Conservation (phyloP, 495 filamentous ascomycete species). For the Friedmanniomyces endolithicus region DNA sequence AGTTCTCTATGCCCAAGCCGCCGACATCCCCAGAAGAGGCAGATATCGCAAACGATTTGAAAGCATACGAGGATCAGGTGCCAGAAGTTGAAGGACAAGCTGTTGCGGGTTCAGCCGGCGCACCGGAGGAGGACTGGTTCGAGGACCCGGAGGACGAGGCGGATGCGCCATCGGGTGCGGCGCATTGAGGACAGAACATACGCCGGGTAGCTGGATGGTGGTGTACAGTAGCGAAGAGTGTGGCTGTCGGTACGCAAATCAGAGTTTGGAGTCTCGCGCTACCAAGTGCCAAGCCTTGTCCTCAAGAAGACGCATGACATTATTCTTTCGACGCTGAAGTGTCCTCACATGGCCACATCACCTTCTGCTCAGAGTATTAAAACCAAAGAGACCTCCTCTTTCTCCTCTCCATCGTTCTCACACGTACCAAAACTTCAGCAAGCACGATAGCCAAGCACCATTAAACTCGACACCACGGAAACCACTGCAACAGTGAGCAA, state of each 20-base stretch:
- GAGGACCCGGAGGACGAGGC: slow-evolving; percentile 48
- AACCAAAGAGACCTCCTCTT: too few species aligned
- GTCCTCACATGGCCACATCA: too few species aligned
- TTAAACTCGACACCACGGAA: too few species aligned
- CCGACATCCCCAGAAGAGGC: slow-evolving; percentile 83
- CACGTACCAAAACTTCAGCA: too few species aligned
- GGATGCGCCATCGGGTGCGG: slow-evolving; percentile 6
- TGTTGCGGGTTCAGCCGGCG: slow-evolving; percentile 39
- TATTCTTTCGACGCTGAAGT: too few species aligned
- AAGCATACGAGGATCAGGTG: slow-evolving; percentile 80
- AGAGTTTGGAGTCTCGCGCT: too few species aligned
- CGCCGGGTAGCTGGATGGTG: not conserved
- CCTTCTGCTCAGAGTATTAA: too few species aligned
- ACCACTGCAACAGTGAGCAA: too few species aligned
- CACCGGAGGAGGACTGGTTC: slow-evolving; percentile 59
- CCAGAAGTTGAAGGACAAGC: slow-evolving; percentile 90
- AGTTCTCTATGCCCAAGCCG: slow-evolving; percentile 64
- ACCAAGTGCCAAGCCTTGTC: too few species aligned
- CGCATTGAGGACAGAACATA: not conserved
- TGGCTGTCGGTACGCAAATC: not conserved
- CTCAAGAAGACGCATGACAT: too few species aligned
- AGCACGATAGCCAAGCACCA: too few species aligned
- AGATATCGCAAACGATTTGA: slow-evolving; percentile 77
- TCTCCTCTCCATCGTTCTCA: too few species aligned
- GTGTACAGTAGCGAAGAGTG: slow-evolving; percentile 3